These are phyloP conservation scores for Metschnikowia matae DNA, from an alignment of 805 yeast species.

Conservation along the genomic window DNA sequence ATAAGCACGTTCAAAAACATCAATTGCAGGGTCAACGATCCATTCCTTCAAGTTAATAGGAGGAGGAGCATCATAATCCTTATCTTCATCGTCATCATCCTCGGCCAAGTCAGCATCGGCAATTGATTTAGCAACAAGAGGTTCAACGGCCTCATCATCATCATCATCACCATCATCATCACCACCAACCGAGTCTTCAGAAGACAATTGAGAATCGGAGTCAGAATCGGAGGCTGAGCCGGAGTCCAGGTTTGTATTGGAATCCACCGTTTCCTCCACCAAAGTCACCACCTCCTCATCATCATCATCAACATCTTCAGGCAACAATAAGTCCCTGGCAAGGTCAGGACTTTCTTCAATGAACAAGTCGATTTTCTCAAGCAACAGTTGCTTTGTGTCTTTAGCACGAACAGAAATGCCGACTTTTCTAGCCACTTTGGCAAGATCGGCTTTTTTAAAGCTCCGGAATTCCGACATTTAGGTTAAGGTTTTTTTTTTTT, in stretches of 20 bases:
- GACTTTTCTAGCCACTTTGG: conserved; percentile 31
- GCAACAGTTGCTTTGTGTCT: conserved; percentile 40
- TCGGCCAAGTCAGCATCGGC: conserved; percentile 27
- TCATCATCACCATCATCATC: background rate
- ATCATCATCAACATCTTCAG: conserved; percentile 22
- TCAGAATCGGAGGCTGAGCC: background rate
- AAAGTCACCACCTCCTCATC: conserved; percentile 33
- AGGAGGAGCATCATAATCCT: conserved; percentile 35
- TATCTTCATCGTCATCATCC: conserved; percentile 33
- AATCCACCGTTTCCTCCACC: conserved; percentile 30
- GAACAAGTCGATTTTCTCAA: conserved; percentile 34
- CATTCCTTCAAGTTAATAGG: conserved; percentile 37
- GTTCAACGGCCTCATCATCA: background rate
- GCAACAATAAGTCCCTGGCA: conserved; percentile 22
- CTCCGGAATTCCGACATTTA: conserved; percentile 32
- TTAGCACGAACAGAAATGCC: conserved; percentile 33
- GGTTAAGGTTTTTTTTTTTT: too few species aligned
- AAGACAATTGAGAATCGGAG: background rate
- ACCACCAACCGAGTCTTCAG: too few species aligned
- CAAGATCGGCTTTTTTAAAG: conserved; percentile 40
- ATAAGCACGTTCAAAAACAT: conserved; percentile 23
- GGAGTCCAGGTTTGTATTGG: conserved; percentile 17
- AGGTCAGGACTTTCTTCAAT: conserved; percentile 24
- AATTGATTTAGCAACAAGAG: background rate
- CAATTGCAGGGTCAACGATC: conserved; percentile 37